These are phyloP conservation scores for Taiozyma sp. DNA, from an alignment of 1,139 yeast genomes.

Conservation along the genomic window DNA sequence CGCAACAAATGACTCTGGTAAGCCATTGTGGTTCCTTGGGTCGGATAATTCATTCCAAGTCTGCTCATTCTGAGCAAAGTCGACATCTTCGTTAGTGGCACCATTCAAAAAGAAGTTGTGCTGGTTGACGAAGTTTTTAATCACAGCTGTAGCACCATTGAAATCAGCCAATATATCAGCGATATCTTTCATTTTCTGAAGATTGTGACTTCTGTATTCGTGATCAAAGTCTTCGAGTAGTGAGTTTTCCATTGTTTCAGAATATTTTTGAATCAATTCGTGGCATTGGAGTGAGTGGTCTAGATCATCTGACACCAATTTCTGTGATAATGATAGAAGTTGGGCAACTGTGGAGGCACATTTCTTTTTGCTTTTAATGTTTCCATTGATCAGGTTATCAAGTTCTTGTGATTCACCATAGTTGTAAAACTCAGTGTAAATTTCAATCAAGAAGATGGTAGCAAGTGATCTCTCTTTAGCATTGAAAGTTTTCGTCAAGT, in stretches of 20 bases:
- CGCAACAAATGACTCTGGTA: constrained; percentile 34
- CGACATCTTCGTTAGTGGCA: constrained; percentile 34
- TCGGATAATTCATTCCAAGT: constrained; percentile 46
- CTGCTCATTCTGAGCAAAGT: constrained; percentile 30
- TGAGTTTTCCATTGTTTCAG: constrained; percentile 71
- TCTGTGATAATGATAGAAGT: constrained; percentile 57
- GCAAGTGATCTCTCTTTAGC: constrained; percentile 73
- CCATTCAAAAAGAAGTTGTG: constrained; percentile 65
- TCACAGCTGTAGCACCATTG: constrained; percentile 82
- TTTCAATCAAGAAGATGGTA: constrained; percentile 69
- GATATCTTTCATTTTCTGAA: constrained; percentile 70
- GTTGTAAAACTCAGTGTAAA: constrained; percentile 71
- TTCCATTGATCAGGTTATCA: constrained; percentile 41
- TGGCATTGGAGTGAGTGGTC: constrained; percentile 49
- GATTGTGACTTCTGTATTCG: constrained; percentile 46
- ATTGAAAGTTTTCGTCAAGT: constrained; percentile 68
- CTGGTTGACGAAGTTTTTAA: constrained; percentile 78
- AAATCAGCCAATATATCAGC: constrained; percentile 76
- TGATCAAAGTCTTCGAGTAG: constrained; percentile 53
- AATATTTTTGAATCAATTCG: constrained; percentile 58
- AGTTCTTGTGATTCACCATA: constrained; percentile 61
- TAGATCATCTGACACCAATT: constrained; percentile 49
- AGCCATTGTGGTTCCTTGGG: constrained; percentile 35
- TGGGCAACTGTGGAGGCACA: constrained; percentile 71
- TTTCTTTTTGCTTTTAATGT: constrained; percentile 48